Evolutionary conservation across 176 grass and related monocot species (phyloP), one percentile per base, ranked within the genome.

Genomic region (Oryza brachyantha): DNA sequence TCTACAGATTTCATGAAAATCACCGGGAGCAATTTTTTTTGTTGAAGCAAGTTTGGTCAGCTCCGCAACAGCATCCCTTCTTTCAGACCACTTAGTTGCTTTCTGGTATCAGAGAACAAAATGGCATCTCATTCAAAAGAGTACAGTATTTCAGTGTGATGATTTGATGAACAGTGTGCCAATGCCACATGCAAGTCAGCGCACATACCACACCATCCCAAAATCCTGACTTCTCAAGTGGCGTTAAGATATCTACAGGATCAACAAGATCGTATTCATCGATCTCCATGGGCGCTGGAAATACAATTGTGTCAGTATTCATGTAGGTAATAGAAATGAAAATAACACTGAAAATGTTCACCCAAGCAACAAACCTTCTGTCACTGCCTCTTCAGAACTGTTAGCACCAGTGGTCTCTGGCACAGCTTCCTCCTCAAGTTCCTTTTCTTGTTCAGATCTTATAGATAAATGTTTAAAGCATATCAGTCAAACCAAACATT

Each of bases 241-340:
- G 92, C 6, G 68, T 89, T 79, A 99, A 91, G 77, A 99, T 93
- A 85, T 99, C 96, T 21, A 99, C 92, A 87, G 96, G 96, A 81
- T 99, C 96, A 76, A 99, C 96, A 43, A 99, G 90, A 45, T 99
- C 96, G 57, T 99, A 99, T 88, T 99, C 96, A 84, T 99, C 96
- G 17, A 99, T 95, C 68, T 96, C 96, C 50, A 83, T 60, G 10
- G 90, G 87, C 17, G 72, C 96, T 99, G 88, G 50, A 91, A 57
- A 41, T 58, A 91, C 3, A 91, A 74, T 38, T 72, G 6, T 73
- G 43, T 65, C 64, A 75, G 68, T 45, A 84, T 37, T 74, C n/a
- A 29, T 4, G 79, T 55, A 13, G 16, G 75, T 52, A 68, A 67
- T 3, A 70, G 58, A 88, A 78, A 34, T 16, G 63, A 66, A 58